Percentiles rank a stretch among this genome's conserved stretches.
These are phyloP conservation scores for Psilocybe cyanescens DNA, from an alignment of 768 basidiomycete species.

Conservation along the genomic window DNA sequence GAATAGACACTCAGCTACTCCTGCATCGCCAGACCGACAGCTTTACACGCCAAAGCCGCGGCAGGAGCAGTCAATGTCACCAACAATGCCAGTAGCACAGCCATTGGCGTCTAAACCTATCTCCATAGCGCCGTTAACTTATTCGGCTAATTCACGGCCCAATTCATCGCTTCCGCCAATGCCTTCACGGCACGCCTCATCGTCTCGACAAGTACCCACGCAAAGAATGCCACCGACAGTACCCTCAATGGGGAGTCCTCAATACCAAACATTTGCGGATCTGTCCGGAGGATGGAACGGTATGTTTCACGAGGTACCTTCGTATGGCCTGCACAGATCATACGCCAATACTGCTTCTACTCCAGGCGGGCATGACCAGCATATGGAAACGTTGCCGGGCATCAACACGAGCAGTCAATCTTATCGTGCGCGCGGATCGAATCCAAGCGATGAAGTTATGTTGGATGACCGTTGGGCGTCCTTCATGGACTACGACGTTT, in stretches of 20 bases:
- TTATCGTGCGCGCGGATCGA: background rate
- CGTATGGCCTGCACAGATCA: conserved; percentile 14
- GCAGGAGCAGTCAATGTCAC: background rate
- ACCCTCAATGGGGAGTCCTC: background rate
- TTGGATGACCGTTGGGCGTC: conserved; percentile 42
- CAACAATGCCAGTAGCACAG: conserved; percentile 6
- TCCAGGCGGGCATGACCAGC: background rate
- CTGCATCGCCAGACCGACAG: background rate
- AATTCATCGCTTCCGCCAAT: background rate
- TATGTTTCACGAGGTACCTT: conserved; percentile 39
- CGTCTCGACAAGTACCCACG: conserved; percentile 1
- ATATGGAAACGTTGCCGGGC: background rate
- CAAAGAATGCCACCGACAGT: background rate
- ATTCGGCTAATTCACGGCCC: conserved; percentile 3
- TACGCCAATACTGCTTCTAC: background rate
- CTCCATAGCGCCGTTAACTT: conserved; percentile 1
- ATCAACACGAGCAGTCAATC: background rate
- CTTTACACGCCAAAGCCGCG: background rate
- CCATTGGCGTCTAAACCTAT: conserved; percentile 7
- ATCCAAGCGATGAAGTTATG: conserved; percentile 7
- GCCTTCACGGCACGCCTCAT: background rate
- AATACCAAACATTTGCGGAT: conserved; percentile 27
- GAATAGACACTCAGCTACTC: background rate
- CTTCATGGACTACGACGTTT: conserved; percentile 38
- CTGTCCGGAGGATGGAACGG: conserved; percentile 40